Evolutionary conservation across 352 stramenopile species (phyloP).

Genomic region (Blastocystis sp.): DNA sequence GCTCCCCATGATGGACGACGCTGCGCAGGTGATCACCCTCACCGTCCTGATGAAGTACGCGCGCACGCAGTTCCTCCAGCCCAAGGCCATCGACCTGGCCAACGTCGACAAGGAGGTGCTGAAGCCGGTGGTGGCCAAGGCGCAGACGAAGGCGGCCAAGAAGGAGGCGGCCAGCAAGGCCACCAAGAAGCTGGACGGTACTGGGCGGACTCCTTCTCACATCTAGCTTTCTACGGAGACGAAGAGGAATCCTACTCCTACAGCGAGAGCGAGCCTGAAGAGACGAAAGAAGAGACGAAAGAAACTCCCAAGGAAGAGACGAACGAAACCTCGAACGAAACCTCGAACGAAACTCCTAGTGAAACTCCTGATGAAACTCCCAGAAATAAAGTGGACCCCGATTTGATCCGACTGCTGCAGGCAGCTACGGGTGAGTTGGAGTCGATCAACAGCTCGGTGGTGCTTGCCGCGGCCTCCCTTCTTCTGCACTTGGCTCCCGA

Average conservation of each 20-base stretch:
- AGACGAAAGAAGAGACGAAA: not conserved
- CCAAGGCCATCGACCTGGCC: constrained; percentile 60
- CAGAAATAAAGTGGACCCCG: constrained; percentile 68
- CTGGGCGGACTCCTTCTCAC: not conserved
- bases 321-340: not conserved
- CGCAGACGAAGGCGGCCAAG: not conserved
- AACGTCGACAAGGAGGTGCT: not conserved
- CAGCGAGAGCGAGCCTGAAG: not conserved
- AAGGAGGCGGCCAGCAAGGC: not conserved
- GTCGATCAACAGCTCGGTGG: constrained; percentile 75
- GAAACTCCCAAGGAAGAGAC: not conserved
- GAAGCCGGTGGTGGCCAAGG: not conserved
- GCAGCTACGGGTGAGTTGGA: constrained; percentile 76
- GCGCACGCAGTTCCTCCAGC: constrained; percentile 74
- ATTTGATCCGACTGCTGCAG: constrained; percentile 73
- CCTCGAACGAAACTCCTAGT: constrained; percentile 63
- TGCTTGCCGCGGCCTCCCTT: constrained; percentile 67
- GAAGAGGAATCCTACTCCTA: not conserved
- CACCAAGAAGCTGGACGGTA: constrained; percentile 3
- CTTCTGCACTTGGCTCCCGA: not conserved
- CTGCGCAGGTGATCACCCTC: constrained; percentile 74
- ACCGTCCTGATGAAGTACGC: constrained; percentile 76
- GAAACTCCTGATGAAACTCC: not conserved
- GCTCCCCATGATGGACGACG: constrained; percentile 76
- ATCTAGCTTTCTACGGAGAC: not conserved